Evolutionary conservation across 345 rosid genomes (phyloP).

Genomic region (Barbarea vulgaris): DNA sequence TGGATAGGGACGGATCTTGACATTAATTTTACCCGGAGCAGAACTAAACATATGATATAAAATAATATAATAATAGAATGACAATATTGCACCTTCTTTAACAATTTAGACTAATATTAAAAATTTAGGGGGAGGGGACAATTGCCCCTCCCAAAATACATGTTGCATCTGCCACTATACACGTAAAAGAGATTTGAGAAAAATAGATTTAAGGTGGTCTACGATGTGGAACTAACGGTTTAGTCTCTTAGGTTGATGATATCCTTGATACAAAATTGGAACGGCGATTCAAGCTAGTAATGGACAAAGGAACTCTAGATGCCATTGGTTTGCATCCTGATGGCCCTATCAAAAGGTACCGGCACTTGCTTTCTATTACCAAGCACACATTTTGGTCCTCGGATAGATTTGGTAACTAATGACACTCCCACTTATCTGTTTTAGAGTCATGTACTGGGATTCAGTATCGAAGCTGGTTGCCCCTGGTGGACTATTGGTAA

Average conservation of each 20-base stretch:
- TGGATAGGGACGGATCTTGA: too few relatives aligned
- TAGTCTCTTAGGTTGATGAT: conserved; percentile 70
- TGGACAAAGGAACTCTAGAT: conserved; percentile 98
- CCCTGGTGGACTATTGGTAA: conserved; percentile 80
- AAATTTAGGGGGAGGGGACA: too few relatives aligned
- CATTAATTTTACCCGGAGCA: too few relatives aligned
- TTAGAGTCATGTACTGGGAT: conserved; percentile 94
- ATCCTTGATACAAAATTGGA: conserved; percentile 79
- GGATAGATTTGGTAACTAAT: background rate
- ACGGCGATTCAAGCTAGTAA: conserved; percentile 72
- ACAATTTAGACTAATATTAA: too few relatives aligned
- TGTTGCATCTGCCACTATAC: too few relatives aligned
- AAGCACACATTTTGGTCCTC: background rate
- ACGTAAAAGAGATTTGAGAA: too few relatives aligned
- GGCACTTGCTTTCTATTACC: background rate
- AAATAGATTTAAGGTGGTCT: background rate
- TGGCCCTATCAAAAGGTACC: conserved; percentile 83
- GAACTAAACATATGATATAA: too few relatives aligned
- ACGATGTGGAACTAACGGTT: conserved; percentile 20
- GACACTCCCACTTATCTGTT: background rate
- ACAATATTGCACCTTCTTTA: too few relatives aligned
- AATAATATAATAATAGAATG: too few relatives aligned
- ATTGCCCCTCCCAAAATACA: too few relatives aligned
- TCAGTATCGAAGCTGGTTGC: conserved; percentile 84
- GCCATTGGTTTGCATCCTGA: conserved; percentile 99